Conservation (phyloP, 148 eudicot genomes). For the Dysphania ambrosioides region DNA sequence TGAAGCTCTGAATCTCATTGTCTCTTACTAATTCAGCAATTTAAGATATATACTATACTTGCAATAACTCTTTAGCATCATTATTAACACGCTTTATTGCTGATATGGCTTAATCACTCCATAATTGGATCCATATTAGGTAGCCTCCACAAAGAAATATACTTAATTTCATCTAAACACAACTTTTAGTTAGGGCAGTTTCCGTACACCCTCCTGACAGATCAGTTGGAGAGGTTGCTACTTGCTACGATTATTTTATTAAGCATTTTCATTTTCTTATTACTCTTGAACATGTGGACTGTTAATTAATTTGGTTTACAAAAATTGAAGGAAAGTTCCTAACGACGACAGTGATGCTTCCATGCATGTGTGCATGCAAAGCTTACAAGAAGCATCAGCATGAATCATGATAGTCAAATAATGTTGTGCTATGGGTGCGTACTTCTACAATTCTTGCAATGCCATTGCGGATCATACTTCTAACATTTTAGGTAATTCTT, state of each 20-base stretch:
- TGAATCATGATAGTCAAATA: too few relatives aligned
- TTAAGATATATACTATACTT: conserved; percentile 1
- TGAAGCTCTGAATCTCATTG: conserved; percentile 7
- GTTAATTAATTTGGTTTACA: too few relatives aligned
- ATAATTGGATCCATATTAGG: conserved; percentile 4
- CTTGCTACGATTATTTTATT: background rate
- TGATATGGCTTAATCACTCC: background rate
- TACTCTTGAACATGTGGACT: background rate
- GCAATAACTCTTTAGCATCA: background rate
- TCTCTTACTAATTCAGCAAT: conserved; percentile 7
- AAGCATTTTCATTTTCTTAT: background rate
- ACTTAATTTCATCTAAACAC: too few relatives aligned
- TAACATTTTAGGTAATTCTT: too few relatives aligned
- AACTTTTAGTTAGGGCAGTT: background rate
- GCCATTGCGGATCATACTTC: too few relatives aligned
- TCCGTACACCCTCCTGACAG: conserved; percentile 20
- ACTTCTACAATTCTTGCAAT: too few relatives aligned
- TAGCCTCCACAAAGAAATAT: too few relatives aligned
- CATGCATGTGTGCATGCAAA: too few relatives aligned
- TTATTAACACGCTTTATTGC: background rate
- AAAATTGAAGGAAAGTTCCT: too few relatives aligned
- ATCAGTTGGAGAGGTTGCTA: background rate
- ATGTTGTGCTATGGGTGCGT: too few relatives aligned
- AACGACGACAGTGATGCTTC: too few relatives aligned
- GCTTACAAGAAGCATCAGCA: too few relatives aligned